Base-by-base conservation (phyloP, 805 yeast genomes). In the Candida adriatica region DNA sequence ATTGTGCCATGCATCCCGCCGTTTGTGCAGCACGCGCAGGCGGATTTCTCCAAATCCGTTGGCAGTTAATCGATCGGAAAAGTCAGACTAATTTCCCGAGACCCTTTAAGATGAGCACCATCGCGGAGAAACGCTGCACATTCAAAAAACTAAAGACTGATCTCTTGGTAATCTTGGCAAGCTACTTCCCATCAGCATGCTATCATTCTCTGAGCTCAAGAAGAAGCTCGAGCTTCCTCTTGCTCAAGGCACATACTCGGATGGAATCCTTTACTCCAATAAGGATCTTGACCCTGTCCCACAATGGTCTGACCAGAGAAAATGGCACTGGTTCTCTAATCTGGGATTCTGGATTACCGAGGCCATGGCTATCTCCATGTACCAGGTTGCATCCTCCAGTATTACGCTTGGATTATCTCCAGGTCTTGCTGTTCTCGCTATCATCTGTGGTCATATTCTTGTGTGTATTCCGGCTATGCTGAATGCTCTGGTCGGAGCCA, bases 361-460 rank as follows among this genome's bases (percentile, higher is more conserved):
- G 48, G 74, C 87, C 5, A 76, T 82, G 63, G 79, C 80, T 50
- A 71, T 81, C 48, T 79, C 79, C 51, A 79, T 88, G 27, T 80
- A 84, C 78, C 81, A 77, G 58, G 80, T 81, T 41, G 87, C 87
- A 5, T 73, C 85, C 5, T 73, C 85, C 0, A 81, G 85, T 34
- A 75, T 76, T 29, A 53, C 60, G 14, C 73, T 73, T 8, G 84
- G 85, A 11, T 59, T 82, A 59, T 39, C 45, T 9, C 80, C 87
- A 79, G 81, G 86, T 16, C 31, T 43, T 1, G 57, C 58, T 3
- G 39, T 51, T 7, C 30, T 43, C 10, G 51, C 51, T 21, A 35
- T 50, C 13, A 34, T 50, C 10, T 35, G 45, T 16, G 56, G 55
- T 4, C 53, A 53, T 29, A 27, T 52, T 8, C 38, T 53, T 16